Evolutionary conservation across 2,329 filamentous ascomycete species (phyloP).

Genomic region (Penicillium sp.): DNA sequence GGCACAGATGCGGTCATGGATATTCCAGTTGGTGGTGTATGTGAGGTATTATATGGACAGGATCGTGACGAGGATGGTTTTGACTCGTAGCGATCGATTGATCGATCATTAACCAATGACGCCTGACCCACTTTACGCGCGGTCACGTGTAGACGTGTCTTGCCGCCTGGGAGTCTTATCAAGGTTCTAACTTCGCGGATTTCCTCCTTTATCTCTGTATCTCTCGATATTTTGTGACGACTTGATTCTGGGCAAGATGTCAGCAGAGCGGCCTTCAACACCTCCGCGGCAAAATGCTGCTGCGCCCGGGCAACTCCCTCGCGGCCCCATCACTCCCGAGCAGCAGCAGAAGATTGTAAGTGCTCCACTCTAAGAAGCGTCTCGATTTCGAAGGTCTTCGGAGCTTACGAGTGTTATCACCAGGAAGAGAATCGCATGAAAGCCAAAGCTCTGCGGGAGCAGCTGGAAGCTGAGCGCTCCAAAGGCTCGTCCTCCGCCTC

Average conservation of each 20-base stretch:
- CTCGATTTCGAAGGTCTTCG: too few relatives aligned
- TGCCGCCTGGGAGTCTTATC: neutral
- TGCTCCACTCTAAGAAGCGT: neutral
- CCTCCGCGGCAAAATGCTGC: constrained; percentile 41
- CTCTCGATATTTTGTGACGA: neutral
- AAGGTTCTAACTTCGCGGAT: neutral
- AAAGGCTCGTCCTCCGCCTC: constrained; percentile 34
- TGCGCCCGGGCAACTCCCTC: constrained; percentile 42
- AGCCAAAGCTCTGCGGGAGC: constrained; percentile 81
- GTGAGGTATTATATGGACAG: constrained; percentile 85
- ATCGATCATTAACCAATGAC: constrained; percentile 7
- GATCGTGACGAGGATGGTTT: constrained; percentile 41
- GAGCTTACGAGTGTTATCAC: neutral
- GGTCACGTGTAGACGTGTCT: constrained; percentile 8
- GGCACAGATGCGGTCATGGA: constrained; percentile 98
- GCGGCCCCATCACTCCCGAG: constrained; percentile 58
- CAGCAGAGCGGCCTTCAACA: constrained; percentile 14
- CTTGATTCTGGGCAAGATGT: constrained; percentile 7
- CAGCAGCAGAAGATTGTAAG: constrained; percentile 59
- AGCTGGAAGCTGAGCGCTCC: constrained; percentile 63
- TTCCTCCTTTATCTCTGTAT: neutral
- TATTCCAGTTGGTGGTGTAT: constrained; percentile 89
- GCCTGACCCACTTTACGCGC: neutral
- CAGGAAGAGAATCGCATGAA: constrained; percentile 85
- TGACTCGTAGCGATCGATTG: neutral